Conservation (phyloP, 2,329 filamentous ascomycete species). For the Calonectria pseudoreteaudii region DNA sequence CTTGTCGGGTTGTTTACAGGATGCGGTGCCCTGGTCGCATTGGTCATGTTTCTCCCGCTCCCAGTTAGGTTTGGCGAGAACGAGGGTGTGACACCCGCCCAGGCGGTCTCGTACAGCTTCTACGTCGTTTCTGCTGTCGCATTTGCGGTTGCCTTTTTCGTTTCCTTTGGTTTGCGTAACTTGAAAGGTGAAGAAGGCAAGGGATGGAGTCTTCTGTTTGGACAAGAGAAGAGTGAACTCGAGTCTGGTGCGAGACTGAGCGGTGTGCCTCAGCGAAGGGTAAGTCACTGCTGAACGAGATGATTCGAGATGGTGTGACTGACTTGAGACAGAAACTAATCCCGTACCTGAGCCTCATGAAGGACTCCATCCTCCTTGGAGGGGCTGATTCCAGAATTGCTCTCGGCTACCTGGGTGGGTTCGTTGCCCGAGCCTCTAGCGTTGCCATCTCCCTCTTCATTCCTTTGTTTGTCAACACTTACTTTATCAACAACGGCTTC, state of each 20-base stretch:
- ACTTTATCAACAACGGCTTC: conserved; percentile 84
- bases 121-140: conserved; percentile 85
- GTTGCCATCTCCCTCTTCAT: conserved; percentile 97
- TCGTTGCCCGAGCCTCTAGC: conserved; percentile 93
- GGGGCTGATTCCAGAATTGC: conserved; percentile 82
- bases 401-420: conserved; percentile 91
- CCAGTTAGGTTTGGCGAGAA: conserved; percentile 81
- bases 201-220: conserved; percentile 72
- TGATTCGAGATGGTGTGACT: neutral
- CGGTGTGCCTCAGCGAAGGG: conserved; percentile 37
- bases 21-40: conserved; percentile 87
- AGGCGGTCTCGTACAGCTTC: conserved; percentile 86
- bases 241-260: conserved; percentile 30
- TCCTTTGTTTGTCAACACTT: conserved; percentile 91
- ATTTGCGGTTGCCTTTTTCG: conserved; percentile 77
- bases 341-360: conserved; percentile 70
- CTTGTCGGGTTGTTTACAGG: conserved; percentile 94
- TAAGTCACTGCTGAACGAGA: conserved; percentile 29
- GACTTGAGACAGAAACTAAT: conserved; percentile 51
- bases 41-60: conserved; percentile 86
- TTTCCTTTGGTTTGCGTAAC: conserved; percentile 80
- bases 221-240: conserved; percentile 47
- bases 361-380: conserved; percentile 75
- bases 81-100: conserved; percentile 76
- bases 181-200: conserved; percentile 82